These are phyloP conservation scores for Phytophthora meadii DNA, from an alignment of 352 stramenopile genomes.

Conservation along the genomic window DNA sequence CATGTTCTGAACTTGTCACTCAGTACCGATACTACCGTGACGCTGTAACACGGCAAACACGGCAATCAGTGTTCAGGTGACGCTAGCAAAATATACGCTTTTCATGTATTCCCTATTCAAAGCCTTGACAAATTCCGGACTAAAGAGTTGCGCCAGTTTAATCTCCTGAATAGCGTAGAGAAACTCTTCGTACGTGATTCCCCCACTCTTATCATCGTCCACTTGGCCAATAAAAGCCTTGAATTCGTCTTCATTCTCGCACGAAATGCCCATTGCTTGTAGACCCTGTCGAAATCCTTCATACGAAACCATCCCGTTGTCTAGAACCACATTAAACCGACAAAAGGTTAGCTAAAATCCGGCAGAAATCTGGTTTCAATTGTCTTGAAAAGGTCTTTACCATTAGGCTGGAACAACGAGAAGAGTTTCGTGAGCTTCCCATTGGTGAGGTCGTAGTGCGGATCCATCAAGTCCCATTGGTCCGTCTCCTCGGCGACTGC, in stretches of 20 bases:
- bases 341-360: slow-evolving; percentile 1
- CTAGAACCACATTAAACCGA: slow-evolving; percentile 22
- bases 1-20: too few relatives aligned
- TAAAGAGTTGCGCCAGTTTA: slow-evolving; percentile 89
- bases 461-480: slow-evolving; percentile 78
- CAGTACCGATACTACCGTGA: too few relatives aligned
- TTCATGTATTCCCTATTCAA: slow-evolving; percentile 29
- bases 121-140: slow-evolving; percentile 56
- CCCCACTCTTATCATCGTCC: slow-evolving; percentile 82
- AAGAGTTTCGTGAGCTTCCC: slow-evolving; percentile 78
- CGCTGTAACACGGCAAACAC: too few relatives aligned
- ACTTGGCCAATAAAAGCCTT: slow-evolving; percentile 76
- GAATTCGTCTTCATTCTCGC: slow-evolving; percentile 68
- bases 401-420: slow-evolving; percentile 65
- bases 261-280: slow-evolving; percentile 80
- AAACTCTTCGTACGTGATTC: slow-evolving; percentile 89
- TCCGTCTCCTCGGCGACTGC: slow-evolving; percentile 42
- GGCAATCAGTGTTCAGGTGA: too few relatives aligned
- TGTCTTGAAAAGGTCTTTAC: slow-evolving; percentile 24
- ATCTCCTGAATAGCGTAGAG: slow-evolving; percentile 89
- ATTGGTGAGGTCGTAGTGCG: slow-evolving; percentile 86
- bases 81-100: too few relatives aligned
- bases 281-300: slow-evolving; percentile 76
- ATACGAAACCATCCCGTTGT: slow-evolving; percentile 73
- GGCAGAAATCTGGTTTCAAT: neutral